phyloP scores from a whole-genome alignment of 2,329 filamentous ascomycete genomes.

The Aurifilum marmelostoma region DNA sequence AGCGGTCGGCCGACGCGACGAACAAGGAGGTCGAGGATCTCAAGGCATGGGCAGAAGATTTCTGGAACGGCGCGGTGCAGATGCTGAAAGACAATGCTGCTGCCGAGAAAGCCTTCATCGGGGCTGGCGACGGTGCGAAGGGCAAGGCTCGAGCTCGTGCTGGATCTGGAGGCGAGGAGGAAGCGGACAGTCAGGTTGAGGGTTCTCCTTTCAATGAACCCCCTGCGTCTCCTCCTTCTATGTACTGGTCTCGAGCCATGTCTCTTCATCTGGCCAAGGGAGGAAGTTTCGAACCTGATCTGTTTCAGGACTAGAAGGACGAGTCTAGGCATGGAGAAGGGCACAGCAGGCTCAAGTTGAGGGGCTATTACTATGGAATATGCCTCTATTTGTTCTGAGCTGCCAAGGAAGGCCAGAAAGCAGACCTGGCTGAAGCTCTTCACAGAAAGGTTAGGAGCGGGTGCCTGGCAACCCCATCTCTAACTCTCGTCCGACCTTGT shows the following conservation, averaged over 20 bases:
- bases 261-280: conserved; percentile 9
- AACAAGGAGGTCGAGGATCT: background rate
- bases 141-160: background rate
- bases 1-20: background rate
- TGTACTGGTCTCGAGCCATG: conserved; percentile 14
- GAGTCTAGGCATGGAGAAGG: background rate
- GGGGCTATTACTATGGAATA: background rate
- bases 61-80: conserved; percentile 16
- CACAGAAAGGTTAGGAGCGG: too few relatives aligned
- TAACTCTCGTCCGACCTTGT: too few relatives aligned
- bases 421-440: too few relatives aligned
- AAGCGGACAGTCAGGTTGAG: background rate
- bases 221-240: background rate
- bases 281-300: background rate
- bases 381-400: too few relatives aligned
- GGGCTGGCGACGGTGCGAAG: too few relatives aligned
- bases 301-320: background rate
- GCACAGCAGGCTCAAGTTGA: too few relatives aligned
- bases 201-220: background rate
- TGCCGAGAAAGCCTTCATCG: background rate
- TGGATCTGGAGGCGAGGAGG: background rate
- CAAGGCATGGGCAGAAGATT: background rate
- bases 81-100: background rate
- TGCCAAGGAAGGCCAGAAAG: too few relatives aligned
- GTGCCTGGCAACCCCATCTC: too few relatives aligned